Evolutionary conservation across 2,329 filamentous ascomycete species (phyloP).

Genomic region (Sarocladium kiliense): DNA sequence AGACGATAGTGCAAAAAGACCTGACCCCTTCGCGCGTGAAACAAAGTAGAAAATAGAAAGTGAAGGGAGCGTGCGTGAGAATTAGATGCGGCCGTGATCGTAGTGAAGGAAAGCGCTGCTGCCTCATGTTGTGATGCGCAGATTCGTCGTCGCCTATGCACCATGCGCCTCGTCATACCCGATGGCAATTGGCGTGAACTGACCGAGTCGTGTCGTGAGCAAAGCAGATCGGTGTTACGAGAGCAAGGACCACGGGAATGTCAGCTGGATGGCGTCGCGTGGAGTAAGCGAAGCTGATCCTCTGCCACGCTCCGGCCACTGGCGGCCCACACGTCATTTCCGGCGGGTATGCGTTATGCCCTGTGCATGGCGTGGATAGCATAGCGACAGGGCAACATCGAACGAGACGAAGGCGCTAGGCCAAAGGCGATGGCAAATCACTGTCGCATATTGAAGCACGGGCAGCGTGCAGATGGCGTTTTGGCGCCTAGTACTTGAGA

Average conservation of each 20-base stretch:
- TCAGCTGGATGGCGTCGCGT: not conserved
- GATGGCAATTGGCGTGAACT: too few species aligned
- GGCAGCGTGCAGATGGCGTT: not conserved
- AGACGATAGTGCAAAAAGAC: not conserved
- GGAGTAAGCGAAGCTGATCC: not conserved
- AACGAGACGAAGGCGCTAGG: not conserved
- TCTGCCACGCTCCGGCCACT: not conserved
- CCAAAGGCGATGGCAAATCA: not conserved
- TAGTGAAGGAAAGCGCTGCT: not conserved
- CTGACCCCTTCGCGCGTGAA: slow-evolving; percentile 3
- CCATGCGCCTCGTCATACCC: too few species aligned
- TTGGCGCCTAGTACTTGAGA: slow-evolving; percentile 67
- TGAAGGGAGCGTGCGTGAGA: not conserved
- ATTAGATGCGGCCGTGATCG: slow-evolving; percentile 6
- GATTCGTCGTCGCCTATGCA: too few species aligned
- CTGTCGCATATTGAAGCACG: not conserved
- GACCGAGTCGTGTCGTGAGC: too few species aligned
- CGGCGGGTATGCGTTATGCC: not conserved
- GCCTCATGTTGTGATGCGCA: not conserved
- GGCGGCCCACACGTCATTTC: slow-evolving; percentile 5
- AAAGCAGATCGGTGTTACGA: too few species aligned
- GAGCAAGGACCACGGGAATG: too few species aligned
- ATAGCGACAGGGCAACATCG: not conserved
- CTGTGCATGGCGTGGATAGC: not conserved
- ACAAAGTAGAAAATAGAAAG: not conserved